A percentile compares a stretch with the other conserved stretches of the same genome.
phyloP scores from a whole-genome alignment of 1,139 yeast genomes.

The Candida sp. region DNA sequence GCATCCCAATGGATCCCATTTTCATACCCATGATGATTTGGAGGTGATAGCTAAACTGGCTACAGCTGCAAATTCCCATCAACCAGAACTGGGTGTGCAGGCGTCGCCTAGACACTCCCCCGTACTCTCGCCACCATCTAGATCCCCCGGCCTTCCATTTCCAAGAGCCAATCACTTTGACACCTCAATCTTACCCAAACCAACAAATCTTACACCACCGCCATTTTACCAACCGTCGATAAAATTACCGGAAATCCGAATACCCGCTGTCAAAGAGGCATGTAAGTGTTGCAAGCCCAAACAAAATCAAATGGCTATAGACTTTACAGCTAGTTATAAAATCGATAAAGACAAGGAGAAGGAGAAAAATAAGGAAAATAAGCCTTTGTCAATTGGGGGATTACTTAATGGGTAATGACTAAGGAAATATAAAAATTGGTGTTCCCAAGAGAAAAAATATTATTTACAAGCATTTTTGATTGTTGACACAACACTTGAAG shows the following conservation, averaged over 20 bases:
- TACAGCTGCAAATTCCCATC: slow-evolving; percentile 1
- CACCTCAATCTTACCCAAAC: slow-evolving; percentile 1
- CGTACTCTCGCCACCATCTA: slow-evolving; percentile 3
- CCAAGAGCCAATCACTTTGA: background rate
- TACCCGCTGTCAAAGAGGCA: slow-evolving; percentile 7
- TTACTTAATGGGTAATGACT: slow-evolving; percentile 28
- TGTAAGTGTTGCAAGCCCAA: background rate
- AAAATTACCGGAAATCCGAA: slow-evolving; percentile 6
- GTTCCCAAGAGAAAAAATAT: too few species aligned
- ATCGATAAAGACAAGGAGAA: slow-evolving; percentile 7
- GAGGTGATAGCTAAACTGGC: background rate
- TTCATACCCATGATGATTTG: slow-evolving; percentile 6
- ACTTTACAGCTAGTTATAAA: slow-evolving; percentile 25
- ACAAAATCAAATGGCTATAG: slow-evolving; percentile 20
- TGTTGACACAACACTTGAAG: too few species aligned
- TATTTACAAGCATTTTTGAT: too few species aligned
- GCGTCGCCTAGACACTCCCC: background rate
- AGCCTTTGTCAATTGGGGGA: slow-evolving; percentile 33
- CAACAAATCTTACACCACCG: slow-evolving; percentile 3
- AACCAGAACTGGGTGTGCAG: background rate
- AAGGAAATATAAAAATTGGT: too few species aligned
- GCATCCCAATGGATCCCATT: slow-evolving; percentile 3
- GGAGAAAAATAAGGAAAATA: slow-evolving; percentile 3
- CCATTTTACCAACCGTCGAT: slow-evolving; percentile 1
- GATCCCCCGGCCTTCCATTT: background rate